Evolutionary conservation across 1,139 yeast species (phyloP).

Genomic region (Taphrina flavorubra): DNA sequence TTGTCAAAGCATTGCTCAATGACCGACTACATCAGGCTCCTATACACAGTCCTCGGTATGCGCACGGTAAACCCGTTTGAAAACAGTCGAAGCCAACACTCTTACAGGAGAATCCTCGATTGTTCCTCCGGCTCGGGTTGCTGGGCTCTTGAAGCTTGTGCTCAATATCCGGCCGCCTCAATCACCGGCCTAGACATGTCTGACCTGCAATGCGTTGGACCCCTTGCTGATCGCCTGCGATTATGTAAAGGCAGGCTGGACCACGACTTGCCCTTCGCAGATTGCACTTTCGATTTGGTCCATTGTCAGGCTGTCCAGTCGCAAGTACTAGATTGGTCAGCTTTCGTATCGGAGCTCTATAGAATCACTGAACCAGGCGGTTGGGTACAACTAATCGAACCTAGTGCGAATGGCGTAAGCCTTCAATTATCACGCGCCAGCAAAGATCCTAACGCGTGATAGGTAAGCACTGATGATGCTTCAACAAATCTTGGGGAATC

Average conservation of each 20-base stretch:
- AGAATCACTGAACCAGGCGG: constrained; percentile 9
- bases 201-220: neutral
- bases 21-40: constrained; percentile 9
- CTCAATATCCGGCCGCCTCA: neutral
- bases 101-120: neutral
- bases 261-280: constrained; percentile 3
- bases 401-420: constrained; percentile 7
- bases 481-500: neutral
- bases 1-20: constrained; percentile 15
- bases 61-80: neutral
- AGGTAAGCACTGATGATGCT: constrained; percentile 1
- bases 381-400: constrained; percentile 13
- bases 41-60: constrained; percentile 9
- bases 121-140: constrained; percentile 14
- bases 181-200: constrained; percentile 13
- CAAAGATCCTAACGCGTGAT: neutral
- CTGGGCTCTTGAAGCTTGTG: constrained; percentile 16
- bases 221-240: neutral
- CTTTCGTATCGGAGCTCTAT: constrained; percentile 6
- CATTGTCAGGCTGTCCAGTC: constrained; percentile 16
- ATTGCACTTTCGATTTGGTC: constrained; percentile 6
- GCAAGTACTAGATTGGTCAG: neutral
- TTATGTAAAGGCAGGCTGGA: neutral
- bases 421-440: neutral
- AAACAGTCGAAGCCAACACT: neutral